phyloP scores from a whole-genome alignment of 2,329 filamentous ascomycete species.

The Dactylonectria macrodidyma region DNA sequence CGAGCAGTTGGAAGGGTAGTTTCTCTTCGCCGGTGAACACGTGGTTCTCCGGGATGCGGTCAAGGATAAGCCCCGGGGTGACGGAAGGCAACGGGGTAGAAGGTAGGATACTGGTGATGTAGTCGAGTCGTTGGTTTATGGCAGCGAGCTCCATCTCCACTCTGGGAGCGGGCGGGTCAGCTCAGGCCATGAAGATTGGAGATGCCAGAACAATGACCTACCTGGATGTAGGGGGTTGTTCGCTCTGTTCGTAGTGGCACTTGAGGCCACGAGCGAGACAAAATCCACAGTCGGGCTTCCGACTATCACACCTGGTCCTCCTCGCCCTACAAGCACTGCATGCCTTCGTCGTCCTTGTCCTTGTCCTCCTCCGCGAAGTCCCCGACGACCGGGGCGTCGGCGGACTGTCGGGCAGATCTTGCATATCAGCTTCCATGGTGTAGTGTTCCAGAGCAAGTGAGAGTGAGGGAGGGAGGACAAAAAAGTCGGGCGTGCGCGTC shows the following conservation, averaged over 20 bases:
- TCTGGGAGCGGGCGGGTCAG: slow-evolving; percentile 1
- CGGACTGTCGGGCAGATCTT: slow-evolving; percentile 6
- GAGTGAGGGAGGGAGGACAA: neutral
- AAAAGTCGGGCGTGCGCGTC: slow-evolving; percentile 5
- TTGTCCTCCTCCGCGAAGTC: slow-evolving; percentile 1
- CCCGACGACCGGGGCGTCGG: slow-evolving; percentile 1
- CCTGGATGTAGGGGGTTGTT: slow-evolving; percentile 8
- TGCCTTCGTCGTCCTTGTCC: slow-evolving; percentile 8
- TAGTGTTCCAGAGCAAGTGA: neutral
- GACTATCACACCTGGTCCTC: slow-evolving; percentile 15
- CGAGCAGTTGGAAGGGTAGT: slow-evolving; percentile 15
- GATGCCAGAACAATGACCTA: neutral
- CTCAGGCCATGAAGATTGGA: neutral
- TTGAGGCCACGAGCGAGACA: slow-evolving; percentile 8
- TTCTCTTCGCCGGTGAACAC: slow-evolving; percentile 16
- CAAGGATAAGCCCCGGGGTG: neutral
- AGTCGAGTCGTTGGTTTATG: slow-evolving; percentile 12
- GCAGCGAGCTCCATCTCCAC: slow-evolving; percentile 9
- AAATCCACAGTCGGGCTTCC: slow-evolving; percentile 11
- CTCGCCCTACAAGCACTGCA: slow-evolving; percentile 9
- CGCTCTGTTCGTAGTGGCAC: slow-evolving; percentile 14
- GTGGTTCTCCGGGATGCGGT: neutral
- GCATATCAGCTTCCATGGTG: slow-evolving; percentile 7
- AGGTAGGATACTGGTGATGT: slow-evolving; percentile 14
- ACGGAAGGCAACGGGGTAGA: slow-evolving; percentile 3